Base-by-base conservation (phyloP, 2,329 filamentous ascomycete genomes). In the Chrysosporium queenslandicum region DNA sequence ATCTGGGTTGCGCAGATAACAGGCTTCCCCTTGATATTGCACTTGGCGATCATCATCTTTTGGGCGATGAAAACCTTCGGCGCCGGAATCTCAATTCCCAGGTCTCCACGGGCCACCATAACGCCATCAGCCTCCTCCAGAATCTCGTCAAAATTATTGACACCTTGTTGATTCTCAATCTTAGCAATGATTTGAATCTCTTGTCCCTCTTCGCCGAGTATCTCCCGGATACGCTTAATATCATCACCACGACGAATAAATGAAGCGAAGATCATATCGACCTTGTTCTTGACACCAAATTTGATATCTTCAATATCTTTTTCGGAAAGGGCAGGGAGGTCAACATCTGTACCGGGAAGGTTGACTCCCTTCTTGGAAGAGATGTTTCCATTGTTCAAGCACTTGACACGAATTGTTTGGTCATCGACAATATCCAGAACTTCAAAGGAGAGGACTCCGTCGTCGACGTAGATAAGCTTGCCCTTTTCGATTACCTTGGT, bases 41-140 rank as follows among this genome's bases (percentile, higher is more conserved):
- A 98, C 84, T 97, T 97, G 74, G 92, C 90, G 73, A 98, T 98
- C 81, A 98, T 90, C 87, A 98, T 98, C 86, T 98, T 98, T 80
- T 98, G 92, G 53, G 92, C 92, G 62, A 94, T 88, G 74, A 98
- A 98, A 61, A 98, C 92, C 79, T 98, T 92, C 59, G 91, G 88
- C 56, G 92, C 91, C 46, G 92, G 91, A 64, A 98, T 98, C 77
- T 98, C 92, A 64, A 98, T 98, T 78, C 92, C 92, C 59, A 95
- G 77, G 68, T 97, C 92, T 77, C 92, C 92, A 82, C 92, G 91
- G 66, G 92, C 92, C 62, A 98, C 92, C 92, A 98, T 98, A 77
- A 98, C 90, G 80, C 92, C 92, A 71, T 98, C 92, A 4, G 92
- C 97, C 77, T 90, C 88, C 68, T 82, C 80, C 56, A 98, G 83